Percentiles rank a stretch among this genome's conserved stretches.
Evolutionary conservation across 768 basidiomycete species (phyloP).

Genomic region (Psilocybe tampanensis): DNA sequence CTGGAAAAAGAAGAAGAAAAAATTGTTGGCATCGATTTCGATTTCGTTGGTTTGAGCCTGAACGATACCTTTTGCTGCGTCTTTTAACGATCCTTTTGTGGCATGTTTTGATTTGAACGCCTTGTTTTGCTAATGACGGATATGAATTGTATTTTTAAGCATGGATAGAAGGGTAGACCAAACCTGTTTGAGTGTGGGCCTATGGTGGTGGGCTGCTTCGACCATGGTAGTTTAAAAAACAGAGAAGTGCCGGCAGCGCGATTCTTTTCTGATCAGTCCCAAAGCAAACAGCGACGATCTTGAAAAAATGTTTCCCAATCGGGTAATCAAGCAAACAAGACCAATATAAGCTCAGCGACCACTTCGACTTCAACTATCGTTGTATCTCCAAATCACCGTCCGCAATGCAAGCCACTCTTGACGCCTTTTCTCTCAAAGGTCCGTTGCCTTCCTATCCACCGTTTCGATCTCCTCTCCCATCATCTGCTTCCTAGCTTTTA

Average conservation of each 20-base stretch:
- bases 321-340: not conserved
- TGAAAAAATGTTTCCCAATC: slow-evolving; percentile 7
- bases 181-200: slow-evolving; percentile 87
- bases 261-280: not conserved
- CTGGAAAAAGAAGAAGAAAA: slow-evolving; percentile 34
- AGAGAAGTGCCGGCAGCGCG: not conserved
- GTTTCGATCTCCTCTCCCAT: slow-evolving; percentile 16
- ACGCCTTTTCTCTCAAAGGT: slow-evolving; percentile 58
- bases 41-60: not conserved
- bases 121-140: slow-evolving; percentile 86
- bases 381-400: not conserved
- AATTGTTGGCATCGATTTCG: not conserved
- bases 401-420: slow-evolving; percentile 70
- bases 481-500: slow-evolving; percentile 54
- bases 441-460: not conserved
- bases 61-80: slow-evolving; percentile 75
- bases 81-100: slow-evolving; percentile 82
- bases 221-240: slow-evolving; percentile 30
- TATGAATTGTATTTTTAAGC: no score
- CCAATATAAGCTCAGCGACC: no score
- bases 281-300: not conserved
- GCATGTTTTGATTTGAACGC: slow-evolving; percentile 90
- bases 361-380: no score
- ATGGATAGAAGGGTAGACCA: slow-evolving; percentile 13
- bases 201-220: slow-evolving; percentile 59